Conservation (phyloP, 495 filamentous ascomycete genomes). For the Aspergillus bridgeri region DNA sequence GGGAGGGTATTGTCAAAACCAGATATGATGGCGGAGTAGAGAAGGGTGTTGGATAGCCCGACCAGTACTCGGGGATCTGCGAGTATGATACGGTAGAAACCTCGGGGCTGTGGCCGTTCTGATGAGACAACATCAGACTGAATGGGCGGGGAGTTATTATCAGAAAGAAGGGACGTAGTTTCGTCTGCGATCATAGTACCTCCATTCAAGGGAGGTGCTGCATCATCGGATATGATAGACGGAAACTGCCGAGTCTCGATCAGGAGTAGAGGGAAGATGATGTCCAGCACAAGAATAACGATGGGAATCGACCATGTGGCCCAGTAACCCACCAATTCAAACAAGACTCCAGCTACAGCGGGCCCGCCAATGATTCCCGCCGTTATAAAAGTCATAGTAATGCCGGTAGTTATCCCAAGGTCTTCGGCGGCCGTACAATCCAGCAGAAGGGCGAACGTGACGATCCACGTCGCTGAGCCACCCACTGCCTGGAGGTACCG, state of each 20-base stretch:
- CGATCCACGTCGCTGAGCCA: constrained; percentile 18
- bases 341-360: constrained; percentile 19
- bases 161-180: background rate
- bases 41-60: constrained; percentile 5
- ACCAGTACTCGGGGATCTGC: constrained; percentile 11
- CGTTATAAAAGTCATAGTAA: constrained; percentile 16
- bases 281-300: constrained; percentile 19
- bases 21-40: constrained; percentile 8
- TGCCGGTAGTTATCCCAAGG: constrained; percentile 23
- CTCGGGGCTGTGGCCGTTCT: no score
- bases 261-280: constrained; percentile 23
- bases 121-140: no score
- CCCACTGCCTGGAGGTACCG: no score
- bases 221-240: no score
- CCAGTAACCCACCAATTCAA: constrained; percentile 27
- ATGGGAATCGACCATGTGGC: constrained; percentile 20
- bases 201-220: background rate
- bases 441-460: constrained; percentile 22
- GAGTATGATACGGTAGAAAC: constrained; percentile 18
- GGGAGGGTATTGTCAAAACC: constrained; percentile 25
- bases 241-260: constrained; percentile 18
- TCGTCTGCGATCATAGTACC: background rate
- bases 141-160: background rate
- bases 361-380: constrained; percentile 24
- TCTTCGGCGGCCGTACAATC: constrained; percentile 18